Evolutionary conservation across 371 early-diverging fungal genomes (phyloP).

Genomic region (Syncephalastrum contaminatum): DNA sequence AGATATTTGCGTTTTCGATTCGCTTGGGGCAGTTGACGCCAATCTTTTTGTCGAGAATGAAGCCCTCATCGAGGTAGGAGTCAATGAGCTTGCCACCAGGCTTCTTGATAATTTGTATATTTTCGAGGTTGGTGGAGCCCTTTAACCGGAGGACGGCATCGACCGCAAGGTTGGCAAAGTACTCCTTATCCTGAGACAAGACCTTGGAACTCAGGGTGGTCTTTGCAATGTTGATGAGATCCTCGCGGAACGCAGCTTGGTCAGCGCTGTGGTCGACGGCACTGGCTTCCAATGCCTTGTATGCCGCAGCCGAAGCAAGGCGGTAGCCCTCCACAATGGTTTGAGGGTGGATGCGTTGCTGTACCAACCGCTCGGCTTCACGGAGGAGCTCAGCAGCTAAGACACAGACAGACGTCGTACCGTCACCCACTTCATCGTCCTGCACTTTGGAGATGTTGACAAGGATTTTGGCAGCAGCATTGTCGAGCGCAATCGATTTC

Average conservation of each 20-base stretch:
- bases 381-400: constrained; percentile 96
- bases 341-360: constrained; percentile 97
- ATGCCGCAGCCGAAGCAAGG: constrained; percentile 87
- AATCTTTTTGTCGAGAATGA: constrained; percentile 98
- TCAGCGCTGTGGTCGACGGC: constrained; percentile 81
- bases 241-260: constrained; percentile 73
- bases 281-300: constrained; percentile 81
- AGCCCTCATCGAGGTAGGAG: constrained; percentile 97
- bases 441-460: constrained; percentile 99
- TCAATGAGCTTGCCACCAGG: constrained; percentile 95
- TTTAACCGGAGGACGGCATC: constrained; percentile 95
- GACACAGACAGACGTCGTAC: constrained; percentile 99
- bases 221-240: constrained; percentile 96
- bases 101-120: constrained; percentile 99
- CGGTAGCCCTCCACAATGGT: constrained; percentile 98
- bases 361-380: constrained; percentile 94
- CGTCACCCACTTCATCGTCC: constrained; percentile 99
- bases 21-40: constrained; percentile 97
- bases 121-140: constrained; percentile 96
- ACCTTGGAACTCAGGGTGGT: constrained; percentile 99
- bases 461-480: constrained; percentile 98
- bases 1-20: constrained; percentile 94
- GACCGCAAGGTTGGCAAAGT: constrained; percentile 96
- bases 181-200: constrained; percentile 94
- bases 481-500: constrained; percentile 97